Percentiles rank a stretch among this genome's conserved stretches.
Evolutionary conservation across 2,329 filamentous ascomycete species (phyloP).

Genomic region (Thyridium curvatum): DNA sequence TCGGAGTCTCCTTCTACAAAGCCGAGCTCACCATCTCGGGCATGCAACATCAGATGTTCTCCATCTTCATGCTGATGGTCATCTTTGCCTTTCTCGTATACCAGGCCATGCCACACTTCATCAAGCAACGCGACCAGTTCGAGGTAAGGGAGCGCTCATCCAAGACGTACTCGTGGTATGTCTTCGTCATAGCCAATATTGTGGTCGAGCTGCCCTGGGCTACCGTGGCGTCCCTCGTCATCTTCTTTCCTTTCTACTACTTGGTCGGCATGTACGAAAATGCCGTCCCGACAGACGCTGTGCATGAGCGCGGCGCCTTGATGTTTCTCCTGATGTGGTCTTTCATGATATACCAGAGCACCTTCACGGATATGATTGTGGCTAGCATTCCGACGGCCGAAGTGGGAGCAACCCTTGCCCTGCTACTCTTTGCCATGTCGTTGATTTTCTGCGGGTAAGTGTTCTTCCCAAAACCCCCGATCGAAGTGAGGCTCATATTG

Average conservation of each 20-base stretch:
- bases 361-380: constrained; percentile 60
- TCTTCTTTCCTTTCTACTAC: constrained; percentile 62
- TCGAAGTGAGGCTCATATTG: too few relatives aligned
- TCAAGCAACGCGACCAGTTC: constrained; percentile 59
- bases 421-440: constrained; percentile 56
- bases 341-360: constrained; percentile 62
- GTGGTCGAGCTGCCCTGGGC: constrained; percentile 64
- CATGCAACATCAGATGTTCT: constrained; percentile 60
- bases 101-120: constrained; percentile 61
- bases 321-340: constrained; percentile 60
- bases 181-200: constrained; percentile 60
- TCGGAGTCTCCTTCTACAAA: constrained; percentile 58
- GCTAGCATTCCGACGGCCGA: constrained; percentile 61
- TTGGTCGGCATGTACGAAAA: constrained; percentile 55
- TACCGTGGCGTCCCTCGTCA: constrained; percentile 51
- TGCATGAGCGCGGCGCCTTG: constrained; percentile 53
- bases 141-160: constrained; percentile 60
- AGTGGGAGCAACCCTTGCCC: constrained; percentile 59
- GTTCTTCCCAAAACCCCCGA: constrained; percentile 50
- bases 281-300: constrained; percentile 35
- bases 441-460: constrained; percentile 56
- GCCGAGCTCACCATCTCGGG: constrained; percentile 52
- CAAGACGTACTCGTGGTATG: constrained; percentile 60
- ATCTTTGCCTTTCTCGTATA: constrained; percentile 56
- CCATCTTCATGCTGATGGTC: constrained; percentile 58